Percentiles rank a stretch among this genome's conserved stretches.
phyloP scores from a whole-genome alignment of 371 early-diverging fungal genomes.

The Mucor racemosus region DNA sequence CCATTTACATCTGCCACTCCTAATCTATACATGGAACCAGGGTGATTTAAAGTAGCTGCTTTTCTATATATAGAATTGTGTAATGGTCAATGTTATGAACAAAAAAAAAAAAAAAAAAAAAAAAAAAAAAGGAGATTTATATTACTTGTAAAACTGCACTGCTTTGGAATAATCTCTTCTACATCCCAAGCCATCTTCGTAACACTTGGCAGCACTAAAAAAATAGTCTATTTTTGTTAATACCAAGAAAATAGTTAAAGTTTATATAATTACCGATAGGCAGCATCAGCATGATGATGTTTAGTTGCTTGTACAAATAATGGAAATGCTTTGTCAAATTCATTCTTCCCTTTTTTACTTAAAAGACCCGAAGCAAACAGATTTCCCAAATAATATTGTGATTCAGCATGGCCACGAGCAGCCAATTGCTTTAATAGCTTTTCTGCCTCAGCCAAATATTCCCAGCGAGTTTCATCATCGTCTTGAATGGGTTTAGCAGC shows the following conservation, averaged over 20 bases:
- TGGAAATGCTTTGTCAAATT: conserved; percentile 74
- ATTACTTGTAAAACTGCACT: conserved; percentile 75
- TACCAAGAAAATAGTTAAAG: not conserved
- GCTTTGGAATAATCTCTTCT: conserved; percentile 66
- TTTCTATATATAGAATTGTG: conserved; percentile 48
- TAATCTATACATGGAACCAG: conserved; percentile 76
- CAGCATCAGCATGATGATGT: conserved; percentile 72
- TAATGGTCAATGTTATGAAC: not conserved
- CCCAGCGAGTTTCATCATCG: conserved; percentile 57
- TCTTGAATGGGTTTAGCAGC: conserved; percentile 65
- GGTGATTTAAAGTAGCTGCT: conserved; percentile 74
- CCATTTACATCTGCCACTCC: conserved; percentile 78
- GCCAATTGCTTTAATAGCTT: conserved; percentile 65
- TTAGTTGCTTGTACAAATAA: conserved; percentile 73
- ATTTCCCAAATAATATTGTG: conserved; percentile 70
- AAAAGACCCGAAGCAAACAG: conserved; percentile 66
- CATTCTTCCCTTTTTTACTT: conserved; percentile 64
- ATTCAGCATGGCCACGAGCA: conserved; percentile 66
- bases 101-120: not conserved
- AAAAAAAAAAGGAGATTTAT: conserved; percentile 9
- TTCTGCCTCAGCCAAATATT: conserved; percentile 67
- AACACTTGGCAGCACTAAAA: conserved; percentile 67
- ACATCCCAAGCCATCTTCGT: conserved; percentile 72
- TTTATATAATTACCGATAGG: conserved; percentile 49
- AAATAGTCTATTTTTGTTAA: not conserved